phyloP scores from a whole-genome alignment of 2,329 filamentous ascomycete genomes.

The Pseudogymnoascus sp. region DNA sequence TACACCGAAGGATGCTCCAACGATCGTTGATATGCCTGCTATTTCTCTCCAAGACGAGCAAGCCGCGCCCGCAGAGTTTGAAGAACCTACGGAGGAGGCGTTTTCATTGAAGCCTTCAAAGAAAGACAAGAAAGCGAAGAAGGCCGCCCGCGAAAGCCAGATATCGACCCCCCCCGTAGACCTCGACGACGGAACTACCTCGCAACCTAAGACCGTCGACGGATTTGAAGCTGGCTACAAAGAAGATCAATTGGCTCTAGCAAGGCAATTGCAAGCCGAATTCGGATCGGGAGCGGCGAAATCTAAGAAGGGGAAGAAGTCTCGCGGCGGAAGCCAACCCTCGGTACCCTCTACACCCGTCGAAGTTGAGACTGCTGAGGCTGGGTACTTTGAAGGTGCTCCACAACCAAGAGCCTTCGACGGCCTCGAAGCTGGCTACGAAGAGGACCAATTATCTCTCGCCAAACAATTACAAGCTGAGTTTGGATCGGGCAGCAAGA shows the following conservation, averaged over 20 bases:
- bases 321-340: background rate
- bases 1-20: background rate
- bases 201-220: background rate
- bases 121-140: conserved; percentile 35
- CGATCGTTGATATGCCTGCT: background rate
- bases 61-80: background rate
- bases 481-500: conserved; percentile 18
- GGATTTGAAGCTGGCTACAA: conserved; percentile 1
- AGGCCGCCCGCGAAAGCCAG: conserved; percentile 8
- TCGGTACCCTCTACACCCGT: background rate
- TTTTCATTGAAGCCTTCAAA: conserved; percentile 20
- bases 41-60: background rate
- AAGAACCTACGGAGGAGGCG: background rate
- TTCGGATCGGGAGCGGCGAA: conserved; percentile 11
- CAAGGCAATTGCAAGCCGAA: background rate
- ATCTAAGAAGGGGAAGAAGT: conserved; percentile 32
- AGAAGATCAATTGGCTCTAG: background rate
- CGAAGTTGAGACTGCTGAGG: background rate
- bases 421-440: background rate
- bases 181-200: background rate
- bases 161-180: background rate
- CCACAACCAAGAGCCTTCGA: background rate
- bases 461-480: background rate
- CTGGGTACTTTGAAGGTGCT: background rate
- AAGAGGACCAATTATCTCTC: background rate